These are phyloP conservation scores for Chenopodium quinoa DNA, from an alignment of 148 eudicot genomes.

Conservation along the genomic window DNA sequence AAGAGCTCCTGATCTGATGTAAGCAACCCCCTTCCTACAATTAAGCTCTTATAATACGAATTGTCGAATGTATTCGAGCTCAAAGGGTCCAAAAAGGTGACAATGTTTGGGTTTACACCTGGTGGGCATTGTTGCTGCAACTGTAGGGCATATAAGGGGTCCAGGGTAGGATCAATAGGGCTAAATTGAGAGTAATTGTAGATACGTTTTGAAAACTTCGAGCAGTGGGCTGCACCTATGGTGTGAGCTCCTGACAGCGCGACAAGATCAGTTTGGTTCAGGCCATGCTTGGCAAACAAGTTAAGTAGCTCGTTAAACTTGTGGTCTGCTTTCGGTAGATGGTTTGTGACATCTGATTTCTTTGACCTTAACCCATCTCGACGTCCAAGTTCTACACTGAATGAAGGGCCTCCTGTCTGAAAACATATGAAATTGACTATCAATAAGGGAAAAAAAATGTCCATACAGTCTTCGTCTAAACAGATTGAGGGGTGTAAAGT, in stretches of 20 bases:
- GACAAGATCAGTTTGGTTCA: constrained; percentile 49
- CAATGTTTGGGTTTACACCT: constrained; percentile 39
- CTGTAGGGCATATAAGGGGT: constrained; percentile 47
- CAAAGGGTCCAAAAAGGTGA: constrained; percentile 45
- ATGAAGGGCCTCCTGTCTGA: background rate
- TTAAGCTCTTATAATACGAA: constrained; percentile 52
- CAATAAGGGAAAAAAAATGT: no score
- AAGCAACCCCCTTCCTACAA: constrained; percentile 57
- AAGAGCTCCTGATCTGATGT: constrained; percentile 65
- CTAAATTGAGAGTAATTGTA: constrained; percentile 50
- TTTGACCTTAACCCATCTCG: constrained; percentile 56
- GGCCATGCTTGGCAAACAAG: constrained; percentile 44
- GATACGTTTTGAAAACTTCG: constrained; percentile 40
- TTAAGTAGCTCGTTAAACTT: constrained; percentile 38
- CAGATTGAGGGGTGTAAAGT: background rate
- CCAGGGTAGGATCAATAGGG: constrained; percentile 51
- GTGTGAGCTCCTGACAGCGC: constrained; percentile 69
- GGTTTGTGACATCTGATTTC: constrained; percentile 52
- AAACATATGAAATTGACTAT: no score
- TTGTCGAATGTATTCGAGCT: constrained; percentile 57
- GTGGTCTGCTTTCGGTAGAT: constrained; percentile 48
- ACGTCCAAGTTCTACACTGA: background rate
- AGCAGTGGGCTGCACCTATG: constrained; percentile 63
- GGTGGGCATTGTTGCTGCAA: constrained; percentile 46
- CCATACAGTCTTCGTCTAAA: no score